These are phyloP conservation scores for Dendrobium nobile DNA, from an alignment of 106 monocot genomes.

Conservation along the genomic window DNA sequence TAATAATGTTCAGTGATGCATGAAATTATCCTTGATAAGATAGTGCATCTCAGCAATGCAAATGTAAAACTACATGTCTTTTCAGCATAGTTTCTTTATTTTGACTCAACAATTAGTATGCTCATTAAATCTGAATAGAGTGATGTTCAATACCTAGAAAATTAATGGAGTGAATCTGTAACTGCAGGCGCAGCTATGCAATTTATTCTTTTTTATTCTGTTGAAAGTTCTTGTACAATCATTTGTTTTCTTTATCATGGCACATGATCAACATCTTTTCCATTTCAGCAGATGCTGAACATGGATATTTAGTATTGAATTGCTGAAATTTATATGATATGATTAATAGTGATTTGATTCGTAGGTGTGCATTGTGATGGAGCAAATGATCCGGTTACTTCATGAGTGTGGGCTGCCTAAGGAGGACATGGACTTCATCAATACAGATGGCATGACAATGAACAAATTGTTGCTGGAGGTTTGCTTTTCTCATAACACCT, in stretches of 20 bases:
- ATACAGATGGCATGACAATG: slow-evolving; percentile 82
- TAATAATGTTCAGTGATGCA: not conserved
- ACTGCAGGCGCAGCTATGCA: not conserved
- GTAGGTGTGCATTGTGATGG: slow-evolving; percentile 98
- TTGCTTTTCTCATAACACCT: slow-evolving; percentile 8
- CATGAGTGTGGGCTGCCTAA: slow-evolving; percentile 76
- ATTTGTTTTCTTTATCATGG: not conserved
- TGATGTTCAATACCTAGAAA: not conserved
- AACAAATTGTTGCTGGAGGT: slow-evolving; percentile 85
- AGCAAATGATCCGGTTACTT: slow-evolving; percentile 91
- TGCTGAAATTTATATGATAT: not conserved
- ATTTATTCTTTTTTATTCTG: not conserved
- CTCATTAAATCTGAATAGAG: not conserved
- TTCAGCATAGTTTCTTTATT: not conserved
- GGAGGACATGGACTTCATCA: slow-evolving; percentile 89
- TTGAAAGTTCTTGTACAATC: not conserved
- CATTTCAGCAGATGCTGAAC: not conserved
- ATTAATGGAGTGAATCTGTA: not conserved
- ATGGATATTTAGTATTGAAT: not conserved
- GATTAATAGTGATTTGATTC: not conserved
- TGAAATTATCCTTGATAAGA: not conserved
- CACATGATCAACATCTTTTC: not conserved
- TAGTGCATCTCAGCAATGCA: not conserved
- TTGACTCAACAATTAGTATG: not conserved
- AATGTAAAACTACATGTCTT: not conserved